Base-by-base conservation (phyloP, 2,329 filamentous ascomycete genomes). In the Nemania serpens region DNA sequence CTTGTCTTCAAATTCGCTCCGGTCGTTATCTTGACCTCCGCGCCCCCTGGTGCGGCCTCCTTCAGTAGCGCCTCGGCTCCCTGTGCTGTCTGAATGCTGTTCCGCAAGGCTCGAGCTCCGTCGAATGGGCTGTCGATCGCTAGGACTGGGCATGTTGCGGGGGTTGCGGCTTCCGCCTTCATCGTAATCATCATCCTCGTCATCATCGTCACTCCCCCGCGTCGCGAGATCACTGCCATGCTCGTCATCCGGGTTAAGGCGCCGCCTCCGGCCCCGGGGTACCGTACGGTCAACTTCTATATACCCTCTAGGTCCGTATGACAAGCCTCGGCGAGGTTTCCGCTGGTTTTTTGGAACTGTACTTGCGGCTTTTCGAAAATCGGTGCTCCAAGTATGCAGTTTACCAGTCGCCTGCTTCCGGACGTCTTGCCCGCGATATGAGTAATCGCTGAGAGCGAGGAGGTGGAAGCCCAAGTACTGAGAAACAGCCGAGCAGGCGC, bases 341-440 rank as follows among this genome's bases (percentile, higher is more conserved):
- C 74, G 17, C 75, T 75, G 36, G 74, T 62, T 46, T 78, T 74
- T 41, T 71, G 60, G 46, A 76, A 75, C 5, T 62, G 71, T 13
- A 72, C 75, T 4, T 73, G 72, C 34, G 62, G 68, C 59, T 74
- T 62, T 0, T 47, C 47, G 1, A 51, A 59, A 15, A 66, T 74
- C 0, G 70, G 73, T 5, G 69, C 67, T 1, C 57, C 50, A 59
- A 20, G 57, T 50, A 45, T 34, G 25, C 47, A 60, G 67, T 75
- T 11, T 56, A 64, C 47, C 42, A 41, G 56, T 47, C 52, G 52
- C 58, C 17, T 39, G 9, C 10, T 50, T 29, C 36, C 57, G 49
- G 50, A 50, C 45, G 36, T 54, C 57, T 55, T 59, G 43, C 36
- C 15, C 50, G 45, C 37, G 45, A 54, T 55, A 20, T 13, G 43